A percentile compares a stretch with the other conserved stretches of the same genome.
phyloP scores from a whole-genome alignment of 1,284 basidiomycete species.

The Leucocoprinus gongylophorus region DNA sequence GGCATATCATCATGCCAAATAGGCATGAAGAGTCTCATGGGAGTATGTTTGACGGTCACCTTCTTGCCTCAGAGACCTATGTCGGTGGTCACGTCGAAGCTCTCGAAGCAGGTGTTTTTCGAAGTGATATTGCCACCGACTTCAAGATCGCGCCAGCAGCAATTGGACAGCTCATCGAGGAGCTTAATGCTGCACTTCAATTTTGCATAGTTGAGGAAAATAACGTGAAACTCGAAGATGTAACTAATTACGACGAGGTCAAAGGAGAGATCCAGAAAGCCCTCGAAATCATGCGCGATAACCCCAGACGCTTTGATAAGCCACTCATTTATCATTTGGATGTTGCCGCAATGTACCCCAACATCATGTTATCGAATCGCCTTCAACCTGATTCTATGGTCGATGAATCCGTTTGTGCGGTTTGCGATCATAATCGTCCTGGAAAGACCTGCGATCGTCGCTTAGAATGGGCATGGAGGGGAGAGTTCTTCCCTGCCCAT shows the following conservation, averaged over 20 bases:
- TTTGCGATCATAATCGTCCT: conserved; percentile 97
- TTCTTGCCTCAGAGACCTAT: conserved; percentile 96
- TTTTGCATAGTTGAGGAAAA: conserved; percentile 93
- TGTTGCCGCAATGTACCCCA: conserved; percentile 99
- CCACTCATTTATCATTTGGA: conserved; percentile 99
- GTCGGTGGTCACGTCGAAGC: conserved; percentile 99
- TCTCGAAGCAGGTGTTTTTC: conserved; percentile 96
- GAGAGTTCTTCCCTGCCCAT: conserved; percentile 97
- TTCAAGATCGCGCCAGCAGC: conserved; percentile 93
- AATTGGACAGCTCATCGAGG: conserved; percentile 88
- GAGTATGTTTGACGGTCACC: conserved; percentile 92
- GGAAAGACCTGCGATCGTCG: conserved; percentile 93
- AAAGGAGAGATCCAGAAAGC: conserved; percentile 72
- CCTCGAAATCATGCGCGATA: conserved; percentile 88
- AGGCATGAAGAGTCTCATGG: conserved; percentile 91
- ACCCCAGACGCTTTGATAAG: conserved; percentile 81
- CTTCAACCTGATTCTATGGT: conserved; percentile 98
- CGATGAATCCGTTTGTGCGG: conserved; percentile 93
- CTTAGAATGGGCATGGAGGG: conserved; percentile 98
- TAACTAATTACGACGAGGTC: conserved; percentile 96
- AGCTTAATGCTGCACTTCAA: conserved; percentile 85
- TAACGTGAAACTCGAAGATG: conserved; percentile 70
- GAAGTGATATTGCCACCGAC: conserved; percentile 91
- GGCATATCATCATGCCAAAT: conserved; percentile 96
- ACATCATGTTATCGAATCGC: conserved; percentile 99